A percentile compares a stretch with the other conserved stretches of the same genome.
Evolutionary conservation across 495 filamentous ascomycete species (phyloP).

Genomic region (Aspergillus saccharolyticus): DNA sequence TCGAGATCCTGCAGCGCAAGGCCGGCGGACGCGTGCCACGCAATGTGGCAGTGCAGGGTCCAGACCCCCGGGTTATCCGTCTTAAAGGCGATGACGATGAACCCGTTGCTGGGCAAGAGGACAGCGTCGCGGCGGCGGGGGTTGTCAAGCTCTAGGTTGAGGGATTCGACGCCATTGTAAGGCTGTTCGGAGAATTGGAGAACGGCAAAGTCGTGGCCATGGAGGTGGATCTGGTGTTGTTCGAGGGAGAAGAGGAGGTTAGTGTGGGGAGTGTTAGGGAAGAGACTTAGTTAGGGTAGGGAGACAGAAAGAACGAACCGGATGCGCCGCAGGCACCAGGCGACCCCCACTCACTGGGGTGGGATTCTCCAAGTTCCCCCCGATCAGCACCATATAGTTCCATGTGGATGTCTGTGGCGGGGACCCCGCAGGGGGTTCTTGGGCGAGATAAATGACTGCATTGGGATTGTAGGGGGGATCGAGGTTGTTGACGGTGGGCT

Average conservation of each 20-base stretch:
- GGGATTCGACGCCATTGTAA: conserved; percentile 39
- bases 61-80: conserved; percentile 55
- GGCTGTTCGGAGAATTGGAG: conserved; percentile 1
- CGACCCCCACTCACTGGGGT: not conserved
- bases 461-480: conserved; percentile 17
- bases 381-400: conserved; percentile 10
- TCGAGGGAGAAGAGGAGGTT: conserved; percentile 47
- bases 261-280: conserved; percentile 39
- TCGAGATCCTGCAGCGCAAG: conserved; percentile 37
- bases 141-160: conserved; percentile 9
- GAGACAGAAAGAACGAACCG: conserved; percentile 1
- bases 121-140: conserved; percentile 44
- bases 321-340: conserved; percentile 1
- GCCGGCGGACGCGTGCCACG: conserved; percentile 34
- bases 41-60: conserved; percentile 44
- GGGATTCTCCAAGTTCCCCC: not conserved
- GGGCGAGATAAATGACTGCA: conserved; percentile 32
- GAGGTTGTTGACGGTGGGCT: conserved; percentile 11
- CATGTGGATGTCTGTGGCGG: not conserved
- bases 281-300: conserved; percentile 41
- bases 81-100: conserved; percentile 54
- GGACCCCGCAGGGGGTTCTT: not conserved
- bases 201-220: conserved; percentile 65
- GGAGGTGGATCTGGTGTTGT: conserved; percentile 60
- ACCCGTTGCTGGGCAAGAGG: conserved; percentile 35